Percentiles rank a stretch among this genome's conserved stretches.
phyloP scores from a whole-genome alignment of 2,329 filamentous ascomycete species.

The Blastomyces emzantsi region DNA sequence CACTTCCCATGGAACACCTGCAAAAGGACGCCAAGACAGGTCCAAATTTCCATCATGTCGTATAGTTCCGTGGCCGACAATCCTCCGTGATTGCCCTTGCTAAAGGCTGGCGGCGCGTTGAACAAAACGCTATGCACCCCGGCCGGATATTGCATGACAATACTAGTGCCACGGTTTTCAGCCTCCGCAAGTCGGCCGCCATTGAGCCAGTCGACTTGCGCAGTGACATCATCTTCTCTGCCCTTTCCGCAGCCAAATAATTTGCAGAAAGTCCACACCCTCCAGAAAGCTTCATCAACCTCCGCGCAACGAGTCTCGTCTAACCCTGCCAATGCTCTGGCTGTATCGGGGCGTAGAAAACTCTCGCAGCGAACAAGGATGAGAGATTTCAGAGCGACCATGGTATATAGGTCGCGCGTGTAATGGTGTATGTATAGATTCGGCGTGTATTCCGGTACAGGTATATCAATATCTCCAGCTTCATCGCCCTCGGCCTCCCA shows the following conservation, averaged over 20 bases:
- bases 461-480: conserved; percentile 38
- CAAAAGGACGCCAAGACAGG: conserved; percentile 49
- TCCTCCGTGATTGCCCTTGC: conserved; percentile 46
- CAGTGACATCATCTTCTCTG: conserved; percentile 50
- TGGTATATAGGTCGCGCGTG: conserved; percentile 44
- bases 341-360: conserved; percentile 49
- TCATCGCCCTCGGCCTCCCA: conserved; percentile 36
- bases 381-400: conserved; percentile 47
- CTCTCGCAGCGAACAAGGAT: conserved; percentile 49
- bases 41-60: conserved; percentile 58
- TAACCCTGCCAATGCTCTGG: conserved; percentile 43
- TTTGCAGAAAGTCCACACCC: conserved; percentile 57
- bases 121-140: conserved; percentile 47
- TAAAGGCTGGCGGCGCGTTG: conserved; percentile 50
- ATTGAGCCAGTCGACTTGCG: conserved; percentile 55
- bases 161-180: conserved; percentile 37
- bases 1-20: conserved; percentile 48
- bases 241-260: conserved; percentile 52
- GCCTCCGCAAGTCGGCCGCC: conserved; percentile 47
- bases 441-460: conserved; percentile 46
- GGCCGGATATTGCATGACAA: conserved; percentile 42
- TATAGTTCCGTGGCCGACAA: conserved; percentile 50
- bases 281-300: conserved; percentile 55
- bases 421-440: conserved; percentile 45
- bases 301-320: conserved; percentile 40